Percentiles rank a stretch among this genome's conserved stretches.
Conservation (phyloP, 148 eudicot species). For the Selenicereus undatus region DNA sequence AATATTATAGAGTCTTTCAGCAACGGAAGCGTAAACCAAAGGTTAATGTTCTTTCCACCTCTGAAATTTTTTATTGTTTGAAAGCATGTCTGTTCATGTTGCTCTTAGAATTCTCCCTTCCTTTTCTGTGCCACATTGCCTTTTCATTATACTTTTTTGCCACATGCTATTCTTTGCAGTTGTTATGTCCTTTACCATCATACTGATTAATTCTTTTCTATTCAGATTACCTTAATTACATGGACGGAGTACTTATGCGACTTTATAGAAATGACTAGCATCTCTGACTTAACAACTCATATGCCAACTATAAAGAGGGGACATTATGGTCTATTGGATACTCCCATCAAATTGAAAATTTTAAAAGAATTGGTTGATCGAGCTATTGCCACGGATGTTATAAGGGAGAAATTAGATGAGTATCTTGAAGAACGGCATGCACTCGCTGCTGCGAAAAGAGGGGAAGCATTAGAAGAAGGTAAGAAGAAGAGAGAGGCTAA, state of each 20-base stretch:
- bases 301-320: conserved; percentile 78
- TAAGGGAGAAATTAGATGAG: conserved; percentile 74
- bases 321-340: conserved; percentile 75
- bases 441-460: conserved; percentile 70
- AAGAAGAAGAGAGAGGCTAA: conserved; percentile 78
- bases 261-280: conserved; percentile 63
- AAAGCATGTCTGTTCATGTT: background rate
- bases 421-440: conserved; percentile 65
- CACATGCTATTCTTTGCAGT: background rate
- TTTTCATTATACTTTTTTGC: background rate
- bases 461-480: conserved; percentile 81
- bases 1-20: conserved; percentile 41
- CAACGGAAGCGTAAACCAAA: conserved; percentile 66
- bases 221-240: conserved; percentile 72
- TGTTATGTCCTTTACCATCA: conserved; percentile 10
- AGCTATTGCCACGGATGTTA: conserved; percentile 43
- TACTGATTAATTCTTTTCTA: conserved; percentile 16
- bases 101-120: background rate
- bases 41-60: conserved; percentile 40
- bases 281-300: conserved; percentile 42
- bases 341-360: conserved; percentile 60
- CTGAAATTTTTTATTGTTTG: conserved; percentile 5
- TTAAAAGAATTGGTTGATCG: conserved; percentile 56
- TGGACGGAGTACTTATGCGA: conserved; percentile 90
- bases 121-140: background rate